Percentiles rank a stretch among this genome's conserved stretches.
phyloP scores from a whole-genome alignment of 352 stramenopile species.

The Globisporangium yorkense region DNA sequence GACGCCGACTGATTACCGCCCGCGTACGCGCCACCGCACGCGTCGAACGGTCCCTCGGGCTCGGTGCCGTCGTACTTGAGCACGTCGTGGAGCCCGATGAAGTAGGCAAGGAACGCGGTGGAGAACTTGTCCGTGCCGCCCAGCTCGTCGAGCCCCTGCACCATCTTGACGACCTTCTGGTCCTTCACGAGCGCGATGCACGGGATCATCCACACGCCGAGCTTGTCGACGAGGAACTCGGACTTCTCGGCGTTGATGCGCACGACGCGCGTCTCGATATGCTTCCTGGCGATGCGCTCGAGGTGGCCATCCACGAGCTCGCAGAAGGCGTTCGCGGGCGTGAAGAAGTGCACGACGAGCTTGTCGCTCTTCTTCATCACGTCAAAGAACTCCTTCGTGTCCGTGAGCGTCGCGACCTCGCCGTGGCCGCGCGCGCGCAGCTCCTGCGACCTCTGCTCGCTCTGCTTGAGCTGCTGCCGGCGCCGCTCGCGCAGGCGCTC shows the following conservation, averaged over 20 bases:
- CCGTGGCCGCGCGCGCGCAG: constrained; percentile 77
- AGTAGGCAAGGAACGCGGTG: constrained; percentile 89
- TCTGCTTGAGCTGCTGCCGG: constrained; percentile 68
- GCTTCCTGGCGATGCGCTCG: constrained; percentile 79
- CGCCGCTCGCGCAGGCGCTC: constrained; percentile 83
- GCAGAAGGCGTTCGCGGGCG: constrained; percentile 89
- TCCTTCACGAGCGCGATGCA: constrained; percentile 94
- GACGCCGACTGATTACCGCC: constrained; percentile 26
- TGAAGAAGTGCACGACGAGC: constrained; percentile 95
- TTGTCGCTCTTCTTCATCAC: constrained; percentile 89
- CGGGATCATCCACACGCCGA: constrained; percentile 95
- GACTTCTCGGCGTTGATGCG: constrained; percentile 96
- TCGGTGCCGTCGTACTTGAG: constrained; percentile 94
- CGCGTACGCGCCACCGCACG: constrained; percentile 57
- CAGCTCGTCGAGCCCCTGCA: constrained; percentile 94
- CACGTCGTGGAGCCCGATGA: constrained; percentile 90
- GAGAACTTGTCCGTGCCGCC: constrained; percentile 93
- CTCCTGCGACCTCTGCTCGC: constrained; percentile 64
- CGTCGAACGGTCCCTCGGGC: constrained; percentile 52
- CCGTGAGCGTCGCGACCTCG: constrained; percentile 85
- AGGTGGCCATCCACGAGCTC: constrained; percentile 93
- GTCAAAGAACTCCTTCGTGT: constrained; percentile 95
- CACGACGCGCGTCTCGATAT: constrained; percentile 94
- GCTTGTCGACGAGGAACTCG: constrained; percentile 94
- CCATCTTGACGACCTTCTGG: constrained; percentile 95